phyloP scores from a whole-genome alignment of 768 basidiomycete species.

The Boletus pseudopeckii region DNA sequence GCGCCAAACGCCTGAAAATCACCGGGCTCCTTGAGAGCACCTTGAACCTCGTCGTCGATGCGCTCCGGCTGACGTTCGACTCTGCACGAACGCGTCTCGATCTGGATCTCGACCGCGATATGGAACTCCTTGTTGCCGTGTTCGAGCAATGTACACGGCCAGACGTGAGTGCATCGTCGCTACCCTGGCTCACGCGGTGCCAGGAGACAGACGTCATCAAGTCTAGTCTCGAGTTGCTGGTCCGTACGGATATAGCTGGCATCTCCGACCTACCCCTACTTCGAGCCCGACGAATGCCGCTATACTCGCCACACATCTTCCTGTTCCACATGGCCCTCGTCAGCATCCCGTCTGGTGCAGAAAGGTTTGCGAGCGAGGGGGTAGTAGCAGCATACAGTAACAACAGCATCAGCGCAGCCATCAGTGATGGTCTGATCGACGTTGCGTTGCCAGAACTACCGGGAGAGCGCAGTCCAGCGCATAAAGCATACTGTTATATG shows the following conservation, averaged over 20 bases:
- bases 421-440: constrained; percentile 71
- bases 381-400: constrained; percentile 79
- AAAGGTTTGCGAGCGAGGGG: constrained; percentile 81
- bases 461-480: constrained; percentile 73
- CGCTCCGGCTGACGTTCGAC: constrained; percentile 60
- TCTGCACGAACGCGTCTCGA: constrained; percentile 55
- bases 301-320: constrained; percentile 77
- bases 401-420: constrained; percentile 72
- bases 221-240: constrained; percentile 69
- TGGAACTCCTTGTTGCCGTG: constrained; percentile 78
- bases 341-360: constrained; percentile 71
- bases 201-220: constrained; percentile 80
- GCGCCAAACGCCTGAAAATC: constrained; percentile 61
- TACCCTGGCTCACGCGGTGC: constrained; percentile 75
- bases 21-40: constrained; percentile 58
- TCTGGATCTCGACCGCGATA: constrained; percentile 70
- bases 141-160: constrained; percentile 75
- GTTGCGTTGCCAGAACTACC: constrained; percentile 66
- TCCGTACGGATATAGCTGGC: constrained; percentile 65
- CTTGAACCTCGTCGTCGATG: constrained; percentile 65
- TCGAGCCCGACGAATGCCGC: constrained; percentile 57
- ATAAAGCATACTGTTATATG: constrained; percentile 82
- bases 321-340: constrained; percentile 86
- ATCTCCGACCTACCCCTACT: constrained; percentile 63
- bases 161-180: constrained; percentile 65